Conservation (phyloP, 176 grass and related monocot genomes). For the Poa annua region DNA sequence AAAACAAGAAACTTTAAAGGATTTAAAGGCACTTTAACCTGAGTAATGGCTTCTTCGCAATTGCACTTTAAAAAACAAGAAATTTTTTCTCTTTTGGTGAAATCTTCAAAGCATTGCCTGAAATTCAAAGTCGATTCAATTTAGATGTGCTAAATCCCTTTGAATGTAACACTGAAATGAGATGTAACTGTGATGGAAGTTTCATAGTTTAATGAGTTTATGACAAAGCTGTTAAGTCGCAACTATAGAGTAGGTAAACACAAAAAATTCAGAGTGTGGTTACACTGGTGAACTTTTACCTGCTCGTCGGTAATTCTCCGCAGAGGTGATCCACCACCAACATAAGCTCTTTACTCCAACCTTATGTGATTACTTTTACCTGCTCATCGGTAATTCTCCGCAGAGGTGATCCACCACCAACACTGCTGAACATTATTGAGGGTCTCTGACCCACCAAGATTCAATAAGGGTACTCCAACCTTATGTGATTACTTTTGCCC, state of each 20-base stretch:
- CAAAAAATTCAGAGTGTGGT: background rate
- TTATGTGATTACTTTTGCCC: conserved; percentile 28
- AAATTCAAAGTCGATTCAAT: conserved; percentile 22
- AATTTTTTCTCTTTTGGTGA: conserved; percentile 64
- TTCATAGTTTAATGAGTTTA: background rate
- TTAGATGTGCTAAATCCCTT: background rate
- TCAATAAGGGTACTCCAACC: conserved; percentile 85
- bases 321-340: conserved; percentile 90
- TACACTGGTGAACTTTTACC: conserved; percentile 48
- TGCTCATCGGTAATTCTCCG: conserved; percentile 91
- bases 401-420: conserved; percentile 90
- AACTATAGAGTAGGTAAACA: background rate
- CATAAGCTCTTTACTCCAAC: conserved; percentile 94
- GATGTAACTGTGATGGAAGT: background rate
- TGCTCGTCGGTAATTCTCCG: conserved; percentile 91
- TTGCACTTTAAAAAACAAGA: no score
- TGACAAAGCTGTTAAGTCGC: background rate
- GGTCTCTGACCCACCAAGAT: conserved; percentile 90
- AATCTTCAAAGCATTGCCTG: conserved; percentile 85
- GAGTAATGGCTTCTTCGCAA: conserved; percentile 91
- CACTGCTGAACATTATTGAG: conserved; percentile 94
- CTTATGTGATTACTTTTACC: no score
- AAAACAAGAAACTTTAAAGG: background rate
- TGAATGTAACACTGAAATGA: conserved; percentile 26
- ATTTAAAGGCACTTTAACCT: conserved; percentile 46